Conservation (phyloP, 192 early-diverging fungal species). For the Entomortierella parvispora region DNA sequence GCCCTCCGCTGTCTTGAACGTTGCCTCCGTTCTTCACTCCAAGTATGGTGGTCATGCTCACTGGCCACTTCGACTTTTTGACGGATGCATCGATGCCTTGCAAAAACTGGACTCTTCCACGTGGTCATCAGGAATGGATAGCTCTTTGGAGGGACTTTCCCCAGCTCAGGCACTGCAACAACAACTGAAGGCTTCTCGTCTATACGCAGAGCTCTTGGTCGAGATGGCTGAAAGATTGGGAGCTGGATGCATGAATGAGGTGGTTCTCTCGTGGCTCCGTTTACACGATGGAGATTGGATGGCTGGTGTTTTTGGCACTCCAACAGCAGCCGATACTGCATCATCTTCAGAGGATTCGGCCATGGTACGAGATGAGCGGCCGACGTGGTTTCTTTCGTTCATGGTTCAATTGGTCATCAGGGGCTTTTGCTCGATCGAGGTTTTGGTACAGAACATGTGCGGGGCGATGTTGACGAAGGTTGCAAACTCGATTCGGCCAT, state of each 20-base stretch:
- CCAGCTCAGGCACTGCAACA: conserved; percentile 4
- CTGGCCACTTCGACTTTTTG: conserved; percentile 31
- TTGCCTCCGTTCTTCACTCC: conserved; percentile 16
- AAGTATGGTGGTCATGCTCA: conserved; percentile 34
- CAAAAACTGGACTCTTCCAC: conserved; percentile 16
- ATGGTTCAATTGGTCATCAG: conserved; percentile 44
- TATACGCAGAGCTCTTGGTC: conserved; percentile 26
- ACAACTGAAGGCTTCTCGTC: conserved; percentile 14
- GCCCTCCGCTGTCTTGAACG: conserved; percentile 12
- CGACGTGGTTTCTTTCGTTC: conserved; percentile 39
- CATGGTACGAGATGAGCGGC: background rate
- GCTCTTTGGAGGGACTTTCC: background rate
- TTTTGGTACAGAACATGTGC: conserved; percentile 40
- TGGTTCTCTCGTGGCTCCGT: conserved; percentile 33
- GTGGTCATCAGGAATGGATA: background rate
- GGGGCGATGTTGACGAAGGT: conserved; percentile 29
- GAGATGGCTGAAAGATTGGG: conserved; percentile 42
- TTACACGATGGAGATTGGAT: conserved; percentile 41
- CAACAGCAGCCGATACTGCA: background rate
- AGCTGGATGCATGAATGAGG: conserved; percentile 32
- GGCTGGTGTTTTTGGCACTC: conserved; percentile 18
- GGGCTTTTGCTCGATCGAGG: conserved; percentile 39
- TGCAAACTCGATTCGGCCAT: conserved; percentile 11
- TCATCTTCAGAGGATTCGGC: background rate
- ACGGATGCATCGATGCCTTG: conserved; percentile 28